Conservation (phyloP, 2,329 filamentous ascomycete genomes). For the Alternaria solani region DNA sequence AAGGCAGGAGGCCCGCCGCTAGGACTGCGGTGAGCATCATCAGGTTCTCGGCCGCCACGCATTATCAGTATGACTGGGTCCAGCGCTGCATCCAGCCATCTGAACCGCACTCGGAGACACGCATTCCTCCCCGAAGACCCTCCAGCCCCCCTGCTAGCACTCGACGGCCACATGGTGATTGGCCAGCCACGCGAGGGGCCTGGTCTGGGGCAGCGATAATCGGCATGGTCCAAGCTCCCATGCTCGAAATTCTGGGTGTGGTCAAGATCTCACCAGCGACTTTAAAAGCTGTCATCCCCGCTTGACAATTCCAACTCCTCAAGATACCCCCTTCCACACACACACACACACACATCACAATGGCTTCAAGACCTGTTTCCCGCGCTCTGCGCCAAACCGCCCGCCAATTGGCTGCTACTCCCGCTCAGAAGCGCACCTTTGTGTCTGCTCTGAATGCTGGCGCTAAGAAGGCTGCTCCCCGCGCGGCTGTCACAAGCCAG, state of each 20-base stretch:
- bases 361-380: constrained; percentile 79
- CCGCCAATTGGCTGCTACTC: constrained; percentile 62
- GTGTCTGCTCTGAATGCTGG: constrained; percentile 62
- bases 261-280: constrained; percentile 9
- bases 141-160: constrained; percentile 16
- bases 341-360: constrained; percentile 58
- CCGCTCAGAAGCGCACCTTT: constrained; percentile 65
- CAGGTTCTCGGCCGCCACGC: background rate
- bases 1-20: background rate
- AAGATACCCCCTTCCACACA: constrained; percentile 48
- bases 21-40: background rate
- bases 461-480: constrained; percentile 54
- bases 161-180: background rate
- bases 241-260: constrained; percentile 22
- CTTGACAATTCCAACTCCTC: constrained; percentile 26
- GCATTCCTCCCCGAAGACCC: constrained; percentile 28
- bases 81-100: background rate
- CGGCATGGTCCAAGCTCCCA: constrained; percentile 21
- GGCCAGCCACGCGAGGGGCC: constrained; percentile 12
- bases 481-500: constrained; percentile 55
- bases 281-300: constrained; percentile 41
- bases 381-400: constrained; percentile 66
- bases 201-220: constrained; percentile 24
- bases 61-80: constrained; percentile 18
- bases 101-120: constrained; percentile 27